Conservation (phyloP, 768 basidiomycete species). For the Termitomyces sp. region DNA sequence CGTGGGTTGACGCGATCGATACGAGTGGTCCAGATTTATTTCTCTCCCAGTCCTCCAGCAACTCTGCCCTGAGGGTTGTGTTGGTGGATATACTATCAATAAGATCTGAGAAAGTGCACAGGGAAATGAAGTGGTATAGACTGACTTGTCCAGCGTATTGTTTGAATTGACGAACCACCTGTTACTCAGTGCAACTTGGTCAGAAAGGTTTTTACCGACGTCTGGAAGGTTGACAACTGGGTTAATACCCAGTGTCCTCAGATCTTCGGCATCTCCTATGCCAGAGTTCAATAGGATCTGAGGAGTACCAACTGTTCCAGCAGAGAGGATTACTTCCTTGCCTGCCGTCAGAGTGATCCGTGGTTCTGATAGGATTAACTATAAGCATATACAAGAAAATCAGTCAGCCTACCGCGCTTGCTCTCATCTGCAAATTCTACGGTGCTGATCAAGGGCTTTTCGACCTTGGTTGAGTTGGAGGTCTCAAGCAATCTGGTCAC, state of each 20-base stretch:
- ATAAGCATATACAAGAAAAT: background rate
- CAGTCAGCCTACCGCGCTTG: background rate
- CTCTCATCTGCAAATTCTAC: conserved; percentile 4
- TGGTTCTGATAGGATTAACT: background rate
- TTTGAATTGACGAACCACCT: conserved; percentile 24
- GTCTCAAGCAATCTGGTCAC: conserved; percentile 18
- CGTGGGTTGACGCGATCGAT: conserved; percentile 12
- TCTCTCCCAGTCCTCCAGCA: conserved; percentile 16
- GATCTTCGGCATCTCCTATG: conserved; percentile 22
- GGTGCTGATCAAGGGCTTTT: background rate
- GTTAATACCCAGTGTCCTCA: conserved; percentile 17
- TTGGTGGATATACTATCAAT: conserved; percentile 4
- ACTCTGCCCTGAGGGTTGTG: conserved; percentile 9
- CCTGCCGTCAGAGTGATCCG: conserved; percentile 8
- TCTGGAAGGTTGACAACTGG: conserved; percentile 20
- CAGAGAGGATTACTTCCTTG: conserved; percentile 12
- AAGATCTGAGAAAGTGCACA: background rate
- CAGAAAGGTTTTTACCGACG: conserved; percentile 25
- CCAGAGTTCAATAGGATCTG: conserved; percentile 28
- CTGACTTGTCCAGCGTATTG: conserved; percentile 14
- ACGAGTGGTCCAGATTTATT: conserved; percentile 18
- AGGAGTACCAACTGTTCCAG: conserved; percentile 29
- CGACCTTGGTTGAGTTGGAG: background rate
- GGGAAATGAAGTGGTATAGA: background rate
- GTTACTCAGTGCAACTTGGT: conserved; percentile 19